These are phyloP conservation scores for Ceratocystiopsis sp. DNA, from an alignment of 2,329 filamentous ascomycete species.

Conservation along the genomic window DNA sequence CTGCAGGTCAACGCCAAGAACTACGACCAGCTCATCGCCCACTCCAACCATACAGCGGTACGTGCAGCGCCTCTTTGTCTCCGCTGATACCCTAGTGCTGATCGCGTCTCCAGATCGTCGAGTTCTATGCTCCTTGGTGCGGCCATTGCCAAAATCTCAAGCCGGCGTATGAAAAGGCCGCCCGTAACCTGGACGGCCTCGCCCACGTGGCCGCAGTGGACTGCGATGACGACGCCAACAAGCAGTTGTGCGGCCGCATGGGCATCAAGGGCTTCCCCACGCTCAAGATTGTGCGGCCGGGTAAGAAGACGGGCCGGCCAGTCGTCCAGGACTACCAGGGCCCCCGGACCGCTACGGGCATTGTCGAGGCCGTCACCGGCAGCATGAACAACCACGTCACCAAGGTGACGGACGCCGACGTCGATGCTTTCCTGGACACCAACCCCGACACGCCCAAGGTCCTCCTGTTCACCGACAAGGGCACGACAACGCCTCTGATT, in stretches of 20 bases:
- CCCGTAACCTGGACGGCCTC: constrained; percentile 73
- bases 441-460: constrained; percentile 66
- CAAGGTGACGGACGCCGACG: constrained; percentile 59
- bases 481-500: constrained; percentile 65
- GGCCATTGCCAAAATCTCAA: constrained; percentile 94
- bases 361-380: constrained; percentile 68
- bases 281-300: constrained; percentile 78
- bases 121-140: constrained; percentile 97
- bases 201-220: constrained; percentile 90
- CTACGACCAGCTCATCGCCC: constrained; percentile 68
- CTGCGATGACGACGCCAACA: constrained; percentile 89
- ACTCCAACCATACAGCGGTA: constrained; percentile 86
- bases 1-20: constrained; percentile 63
- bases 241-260: constrained; percentile 67
- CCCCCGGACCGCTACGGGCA: constrained; percentile 63
- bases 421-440: constrained; percentile 55
- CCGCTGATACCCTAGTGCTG: not conserved
- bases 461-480: constrained; percentile 87
- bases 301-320: constrained; percentile 56
- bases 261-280: constrained; percentile 91
- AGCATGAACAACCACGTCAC: constrained; percentile 89
- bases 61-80: constrained; percentile 15
- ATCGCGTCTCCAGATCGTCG: constrained; percentile 34
- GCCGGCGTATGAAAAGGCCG: constrained; percentile 87
- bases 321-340: constrained; percentile 85